phyloP scores from a whole-genome alignment of 1,284 basidiomycete genomes.

The Ganoderma sp. region DNA sequence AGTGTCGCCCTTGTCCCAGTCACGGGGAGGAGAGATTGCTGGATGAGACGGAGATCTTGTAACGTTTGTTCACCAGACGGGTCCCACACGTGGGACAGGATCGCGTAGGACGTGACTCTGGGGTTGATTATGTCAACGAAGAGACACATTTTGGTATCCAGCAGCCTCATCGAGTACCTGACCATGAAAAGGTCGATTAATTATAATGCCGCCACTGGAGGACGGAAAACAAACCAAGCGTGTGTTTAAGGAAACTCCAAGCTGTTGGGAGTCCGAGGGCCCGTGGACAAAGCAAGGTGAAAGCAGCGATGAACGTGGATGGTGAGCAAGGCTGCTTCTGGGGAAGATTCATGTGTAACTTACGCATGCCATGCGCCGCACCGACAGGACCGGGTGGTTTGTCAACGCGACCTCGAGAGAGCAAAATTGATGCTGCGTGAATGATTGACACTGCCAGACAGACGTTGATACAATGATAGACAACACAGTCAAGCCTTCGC shows the following conservation, averaged over 20 bases:
- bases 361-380: not conserved
- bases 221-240: not conserved
- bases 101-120: not conserved
- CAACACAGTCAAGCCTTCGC: not conserved
- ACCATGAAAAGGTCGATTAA: not conserved
- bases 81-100: constrained; percentile 11
- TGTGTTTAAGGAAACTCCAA: too few species aligned
- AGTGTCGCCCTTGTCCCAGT: not conserved
- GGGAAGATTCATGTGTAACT: not conserved
- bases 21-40: constrained; percentile 7
- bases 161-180: constrained; percentile 1
- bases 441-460: not conserved
- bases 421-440: not conserved
- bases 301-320: not conserved
- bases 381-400: not conserved
- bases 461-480: too few species aligned
- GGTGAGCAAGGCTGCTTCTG: not conserved
- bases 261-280: not conserved
- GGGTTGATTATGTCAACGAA: constrained; percentile 1
- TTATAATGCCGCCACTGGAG: not conserved
- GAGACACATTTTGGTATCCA: not conserved
- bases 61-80: constrained; percentile 11
- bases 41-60: constrained; percentile 2
- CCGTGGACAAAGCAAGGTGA: not conserved
- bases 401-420: not conserved